A percentile compares a stretch with the other conserved stretches of the same genome.
These are phyloP conservation scores for Phytopythium helicoides DNA, from an alignment of 352 stramenopile species.

Conservation along the genomic window DNA sequence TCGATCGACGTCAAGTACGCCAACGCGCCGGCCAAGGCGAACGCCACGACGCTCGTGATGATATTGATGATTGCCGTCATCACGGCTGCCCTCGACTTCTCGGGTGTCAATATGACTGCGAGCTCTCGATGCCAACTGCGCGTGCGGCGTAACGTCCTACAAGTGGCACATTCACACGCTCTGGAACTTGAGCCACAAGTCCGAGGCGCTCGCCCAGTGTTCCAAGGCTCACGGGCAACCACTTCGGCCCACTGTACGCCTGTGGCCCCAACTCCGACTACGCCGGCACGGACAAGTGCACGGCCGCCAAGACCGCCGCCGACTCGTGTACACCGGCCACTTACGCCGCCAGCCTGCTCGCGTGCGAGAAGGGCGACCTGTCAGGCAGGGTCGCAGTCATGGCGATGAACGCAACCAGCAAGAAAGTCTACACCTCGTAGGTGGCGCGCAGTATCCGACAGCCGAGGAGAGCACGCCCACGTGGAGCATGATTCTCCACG, in stretches of 20 bases:
- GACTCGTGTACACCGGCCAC: constrained; percentile 41
- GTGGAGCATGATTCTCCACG: constrained; percentile 68
- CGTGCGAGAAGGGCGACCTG: constrained; percentile 56
- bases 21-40: too few species aligned
- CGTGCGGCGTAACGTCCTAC: constrained; percentile 27
- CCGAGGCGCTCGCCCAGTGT: constrained; percentile 39
- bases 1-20: constrained; percentile 39
- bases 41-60: not conserved
- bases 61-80: constrained; percentile 21
- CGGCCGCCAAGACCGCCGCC: constrained; percentile 19
- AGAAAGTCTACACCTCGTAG: constrained; percentile 22
- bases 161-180: constrained; percentile 63
- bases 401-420: constrained; percentile 16
- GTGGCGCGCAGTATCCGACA: constrained; percentile 36
- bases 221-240: constrained; percentile 36
- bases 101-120: constrained; percentile 19
- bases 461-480: constrained; percentile 31
- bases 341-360: constrained; percentile 34
- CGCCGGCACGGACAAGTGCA: constrained; percentile 21
- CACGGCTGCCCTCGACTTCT: constrained; percentile 40
- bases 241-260: constrained; percentile 46
- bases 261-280: constrained; percentile 52
- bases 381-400: constrained; percentile 54
- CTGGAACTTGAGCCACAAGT: constrained; percentile 32
- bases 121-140: constrained; percentile 37